Evolutionary conservation across 805 yeast species (phyloP).

Genomic region (Ogataea haglerorum): DNA sequence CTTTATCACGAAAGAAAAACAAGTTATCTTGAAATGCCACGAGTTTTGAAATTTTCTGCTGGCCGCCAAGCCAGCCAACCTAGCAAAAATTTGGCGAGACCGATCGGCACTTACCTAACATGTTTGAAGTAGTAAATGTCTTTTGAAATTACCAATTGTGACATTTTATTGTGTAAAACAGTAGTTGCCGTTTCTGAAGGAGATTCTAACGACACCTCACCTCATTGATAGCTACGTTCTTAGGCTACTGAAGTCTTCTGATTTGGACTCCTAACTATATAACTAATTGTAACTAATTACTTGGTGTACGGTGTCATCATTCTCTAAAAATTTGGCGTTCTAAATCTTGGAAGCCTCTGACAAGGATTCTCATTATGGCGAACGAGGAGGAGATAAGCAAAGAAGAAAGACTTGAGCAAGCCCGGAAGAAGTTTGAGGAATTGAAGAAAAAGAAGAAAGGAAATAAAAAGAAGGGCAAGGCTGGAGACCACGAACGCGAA

Average conservation of each 20-base stretch:
- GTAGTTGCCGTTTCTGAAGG: too few species aligned
- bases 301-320: too few species aligned
- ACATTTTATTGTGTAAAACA: too few species aligned
- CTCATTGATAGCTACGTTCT: too few species aligned
- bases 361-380: constrained; percentile 2
- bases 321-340: too few species aligned
- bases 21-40: constrained; percentile 6
- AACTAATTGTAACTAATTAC: too few species aligned
- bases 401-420: constrained; percentile 35
- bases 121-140: background rate
- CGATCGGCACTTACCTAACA: constrained; percentile 7
- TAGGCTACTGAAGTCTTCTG: too few species aligned
- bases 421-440: constrained; percentile 36
- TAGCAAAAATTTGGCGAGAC: constrained; percentile 7
- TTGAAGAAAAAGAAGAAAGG: constrained; percentile 31
- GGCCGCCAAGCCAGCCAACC: constrained; percentile 6
- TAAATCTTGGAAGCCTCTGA: too few species aligned
- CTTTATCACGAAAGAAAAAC: background rate
- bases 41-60: constrained; percentile 2
- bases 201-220: too few species aligned
- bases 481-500: too few species aligned
- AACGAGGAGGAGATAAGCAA: constrained; percentile 29
- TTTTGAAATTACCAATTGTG: too few species aligned
- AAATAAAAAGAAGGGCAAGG: constrained; percentile 19
- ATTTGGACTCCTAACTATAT: too few species aligned